Base-by-base conservation (phyloP, 495 filamentous ascomycete genomes). In the Extremus antarcticus region DNA sequence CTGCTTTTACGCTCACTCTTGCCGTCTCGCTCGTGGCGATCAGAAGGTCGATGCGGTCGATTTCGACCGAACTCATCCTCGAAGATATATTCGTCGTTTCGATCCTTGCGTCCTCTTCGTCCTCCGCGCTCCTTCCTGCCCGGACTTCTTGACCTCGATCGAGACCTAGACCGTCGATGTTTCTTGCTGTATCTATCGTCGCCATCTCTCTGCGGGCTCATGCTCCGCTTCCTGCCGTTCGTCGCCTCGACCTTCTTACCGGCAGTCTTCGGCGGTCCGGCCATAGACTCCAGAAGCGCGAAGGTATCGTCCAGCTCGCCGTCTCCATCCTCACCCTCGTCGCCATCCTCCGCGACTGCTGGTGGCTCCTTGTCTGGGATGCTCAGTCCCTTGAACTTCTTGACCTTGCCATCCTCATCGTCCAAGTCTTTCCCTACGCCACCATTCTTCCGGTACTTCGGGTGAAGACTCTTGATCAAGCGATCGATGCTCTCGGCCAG, bases 401-500 rank as follows among this genome's bases (percentile, higher is more conserved):
- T 81, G 35, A 82, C 78, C 68, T 91, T 94, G 43, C 69, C 52
- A 62, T 67, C 32, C 70, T 69, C 53, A 62, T 66, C 23, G 48
- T 68, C 43, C 57, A 66, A 40, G 66, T 46, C 57, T 54, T 68
- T 73, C 53, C 67, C 66, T n/a, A n/a, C n/a, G n/a, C n/a, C 21
- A 51, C 61, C 38, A 65, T 52, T 17, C 58, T 54, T 67, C 63
- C 87, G 90, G 68, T 87, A 83, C 54, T 86, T 87, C 22, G 92
- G 92, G 66, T 97, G 91, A 83, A 97, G 87, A 2, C 88, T 88
- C 40, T 82, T 73, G 40, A 97, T 82, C 25, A 96, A 70, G 8
- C 92, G 83, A 63, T 98, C 90, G 57, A 98, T 79, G 70, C 87
- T 94, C 66, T 95, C 86, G 59, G 94, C 76, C 66, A 98, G 76